Percentiles rank a stretch among this genome's conserved stretches.
phyloP scores from a whole-genome alignment of 208 protist species.

The Lotmaria passim region DNA sequence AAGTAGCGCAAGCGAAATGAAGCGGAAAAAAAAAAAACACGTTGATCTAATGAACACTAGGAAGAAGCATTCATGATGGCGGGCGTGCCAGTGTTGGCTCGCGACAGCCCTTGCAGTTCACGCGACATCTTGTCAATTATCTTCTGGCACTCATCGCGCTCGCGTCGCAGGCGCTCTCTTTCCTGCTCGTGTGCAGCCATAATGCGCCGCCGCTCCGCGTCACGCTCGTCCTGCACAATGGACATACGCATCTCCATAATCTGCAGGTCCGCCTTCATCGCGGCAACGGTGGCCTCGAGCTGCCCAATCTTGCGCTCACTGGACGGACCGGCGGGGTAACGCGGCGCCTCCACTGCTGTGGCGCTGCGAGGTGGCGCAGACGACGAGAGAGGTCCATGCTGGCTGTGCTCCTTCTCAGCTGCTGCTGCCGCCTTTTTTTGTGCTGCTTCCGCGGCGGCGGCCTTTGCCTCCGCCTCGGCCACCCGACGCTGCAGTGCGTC shows the following conservation, averaged over 20 bases:
- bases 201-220: slow-evolving; percentile 56
- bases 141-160: slow-evolving; percentile 61
- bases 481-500: slow-evolving; percentile 17
- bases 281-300: slow-evolving; percentile 43
- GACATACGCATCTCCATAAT: slow-evolving; percentile 58
- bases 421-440: too few relatives aligned
- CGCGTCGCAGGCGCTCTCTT: slow-evolving; percentile 37
- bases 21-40: not conserved
- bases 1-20: not conserved
- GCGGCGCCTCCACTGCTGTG: not conserved
- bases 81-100: slow-evolving; percentile 20
- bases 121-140: slow-evolving; percentile 60
- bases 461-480: slow-evolving; percentile 2
- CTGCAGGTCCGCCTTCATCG: slow-evolving; percentile 46
- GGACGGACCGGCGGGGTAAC: not conserved
- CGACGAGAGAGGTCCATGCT: not conserved
- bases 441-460: not conserved
- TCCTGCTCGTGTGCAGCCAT: slow-evolving; percentile 52
- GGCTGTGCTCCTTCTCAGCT: not conserved
- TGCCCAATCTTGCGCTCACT: slow-evolving; percentile 38
- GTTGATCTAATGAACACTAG: not conserved
- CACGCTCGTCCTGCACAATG: slow-evolving; percentile 44
- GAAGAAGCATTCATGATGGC: slow-evolving; percentile 22
- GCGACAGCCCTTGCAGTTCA: slow-evolving; percentile 49
- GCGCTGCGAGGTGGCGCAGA: not conserved